Conservation (phyloP, 805 yeast species). For the Tetrapisispora pingtungensis region DNA sequence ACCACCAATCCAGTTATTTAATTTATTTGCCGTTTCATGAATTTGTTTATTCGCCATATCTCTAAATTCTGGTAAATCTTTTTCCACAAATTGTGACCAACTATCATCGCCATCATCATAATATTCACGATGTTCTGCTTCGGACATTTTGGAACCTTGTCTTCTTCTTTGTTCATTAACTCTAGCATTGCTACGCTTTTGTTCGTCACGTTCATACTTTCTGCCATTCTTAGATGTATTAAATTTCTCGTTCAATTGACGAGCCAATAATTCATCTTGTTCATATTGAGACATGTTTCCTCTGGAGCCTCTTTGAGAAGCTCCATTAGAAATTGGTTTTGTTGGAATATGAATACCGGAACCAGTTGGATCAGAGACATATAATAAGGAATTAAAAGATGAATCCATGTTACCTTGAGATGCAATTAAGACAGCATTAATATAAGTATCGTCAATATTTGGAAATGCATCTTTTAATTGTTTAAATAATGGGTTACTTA, state of each 20-base stretch:
- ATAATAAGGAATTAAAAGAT: slow-evolving; percentile 81
- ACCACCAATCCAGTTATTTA: slow-evolving; percentile 71
- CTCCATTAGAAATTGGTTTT: slow-evolving; percentile 14
- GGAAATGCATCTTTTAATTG: slow-evolving; percentile 86
- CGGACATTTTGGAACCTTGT: slow-evolving; percentile 7
- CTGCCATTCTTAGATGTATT: slow-evolving; percentile 18
- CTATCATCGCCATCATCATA: slow-evolving; percentile 36
- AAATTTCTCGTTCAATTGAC: slow-evolving; percentile 63
- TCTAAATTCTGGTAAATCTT: slow-evolving; percentile 49
- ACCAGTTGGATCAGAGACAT: slow-evolving; percentile 59
- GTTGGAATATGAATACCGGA: slow-evolving; percentile 41
- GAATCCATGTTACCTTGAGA: slow-evolving; percentile 70
- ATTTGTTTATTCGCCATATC: slow-evolving; percentile 63
- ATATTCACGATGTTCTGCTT: slow-evolving; percentile 10
- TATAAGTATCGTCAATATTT: slow-evolving; percentile 52
- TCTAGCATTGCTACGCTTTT: slow-evolving; percentile 21
- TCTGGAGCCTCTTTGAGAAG: slow-evolving; percentile 1
- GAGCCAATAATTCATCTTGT: slow-evolving; percentile 77
- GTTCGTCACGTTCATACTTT: slow-evolving; percentile 11
- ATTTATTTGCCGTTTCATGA: slow-evolving; percentile 67
- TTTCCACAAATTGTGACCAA: slow-evolving; percentile 48
- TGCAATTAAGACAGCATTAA: slow-evolving; percentile 77
- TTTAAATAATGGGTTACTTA: slow-evolving; percentile 26
- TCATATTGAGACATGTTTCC: slow-evolving; percentile 32
- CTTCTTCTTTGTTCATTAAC: slow-evolving; percentile 20